Evolutionary conservation across 176 grass and related monocot species (phyloP).

Genomic region (Chloris gayana): DNA sequence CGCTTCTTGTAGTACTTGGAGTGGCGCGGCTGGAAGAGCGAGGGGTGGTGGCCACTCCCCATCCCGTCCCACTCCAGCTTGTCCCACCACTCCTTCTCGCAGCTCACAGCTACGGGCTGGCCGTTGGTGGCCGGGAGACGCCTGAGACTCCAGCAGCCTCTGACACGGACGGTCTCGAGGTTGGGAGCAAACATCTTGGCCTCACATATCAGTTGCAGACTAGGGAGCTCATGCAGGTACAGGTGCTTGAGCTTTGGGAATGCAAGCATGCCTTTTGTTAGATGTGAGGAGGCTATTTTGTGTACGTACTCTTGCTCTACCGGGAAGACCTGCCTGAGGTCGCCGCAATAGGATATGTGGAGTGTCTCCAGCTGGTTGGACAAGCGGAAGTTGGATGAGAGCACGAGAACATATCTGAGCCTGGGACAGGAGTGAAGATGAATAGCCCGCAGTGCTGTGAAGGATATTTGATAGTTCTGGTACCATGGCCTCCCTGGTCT

Average conservation of each 20-base stretch:
- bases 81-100: constrained; percentile 28
- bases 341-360: background rate
- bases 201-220: background rate
- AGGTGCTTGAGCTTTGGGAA: background rate
- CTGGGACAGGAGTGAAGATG: background rate
- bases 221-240: background rate
- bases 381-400: background rate
- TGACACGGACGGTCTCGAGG: background rate
- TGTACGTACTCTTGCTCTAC: background rate
- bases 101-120: background rate
- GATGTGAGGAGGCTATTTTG: background rate
- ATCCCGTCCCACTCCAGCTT: constrained; percentile 7
- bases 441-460: background rate
- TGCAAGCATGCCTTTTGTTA: background rate
- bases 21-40: background rate
- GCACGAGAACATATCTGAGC: constrained; percentile 11
- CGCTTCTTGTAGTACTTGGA: background rate
- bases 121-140: background rate
- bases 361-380: background rate
- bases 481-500: background rate
- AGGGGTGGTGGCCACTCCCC: background rate
- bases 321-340: constrained; percentile 12
- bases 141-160: background rate
- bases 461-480: accelerated
- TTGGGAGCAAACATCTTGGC: background rate